These are phyloP conservation scores for Botrytis porri DNA, from an alignment of 2,329 filamentous ascomycete genomes.

Conservation along the genomic window DNA sequence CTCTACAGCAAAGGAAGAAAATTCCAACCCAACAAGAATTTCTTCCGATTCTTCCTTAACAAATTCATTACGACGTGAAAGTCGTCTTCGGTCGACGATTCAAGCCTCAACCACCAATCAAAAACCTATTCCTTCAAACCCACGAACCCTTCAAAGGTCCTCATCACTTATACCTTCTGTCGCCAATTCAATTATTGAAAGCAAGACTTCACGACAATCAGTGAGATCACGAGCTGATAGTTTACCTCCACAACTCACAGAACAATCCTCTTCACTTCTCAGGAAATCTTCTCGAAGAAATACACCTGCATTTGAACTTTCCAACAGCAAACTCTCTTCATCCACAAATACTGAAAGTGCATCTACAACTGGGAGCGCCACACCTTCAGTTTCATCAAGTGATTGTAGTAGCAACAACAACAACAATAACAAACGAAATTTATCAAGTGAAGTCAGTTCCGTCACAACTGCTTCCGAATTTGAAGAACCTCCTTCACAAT, in stretches of 20 bases:
- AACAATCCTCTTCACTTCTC: neutral
- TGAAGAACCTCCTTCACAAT: constrained; percentile 24
- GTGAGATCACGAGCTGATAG: constrained; percentile 8
- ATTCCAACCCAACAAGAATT: neutral
- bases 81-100: constrained; percentile 3
- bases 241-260: neutral
- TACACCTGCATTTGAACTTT: neutral
- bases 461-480: constrained; percentile 18
- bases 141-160: neutral
- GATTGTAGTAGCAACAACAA: constrained; percentile 5
- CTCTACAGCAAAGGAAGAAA: neutral
- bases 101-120: constrained; percentile 3
- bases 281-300: constrained; percentile 12
- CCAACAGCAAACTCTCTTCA: constrained; percentile 3
- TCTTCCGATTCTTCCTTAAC: neutral
- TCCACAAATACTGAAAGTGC: neutral
- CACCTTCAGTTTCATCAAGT: constrained; percentile 8
- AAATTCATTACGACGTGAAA: neutral
- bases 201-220: constrained; percentile 8
- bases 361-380: neutral
- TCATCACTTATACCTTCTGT: neutral
- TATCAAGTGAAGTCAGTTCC: constrained; percentile 14
- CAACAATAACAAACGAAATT: constrained; percentile 1
- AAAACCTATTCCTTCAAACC: neutral
- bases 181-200: neutral